A percentile compares a stretch with the other conserved stretches of the same genome.
phyloP scores from a whole-genome alignment of 2,329 filamentous ascomycete genomes.

The Xylaria sp. region DNA sequence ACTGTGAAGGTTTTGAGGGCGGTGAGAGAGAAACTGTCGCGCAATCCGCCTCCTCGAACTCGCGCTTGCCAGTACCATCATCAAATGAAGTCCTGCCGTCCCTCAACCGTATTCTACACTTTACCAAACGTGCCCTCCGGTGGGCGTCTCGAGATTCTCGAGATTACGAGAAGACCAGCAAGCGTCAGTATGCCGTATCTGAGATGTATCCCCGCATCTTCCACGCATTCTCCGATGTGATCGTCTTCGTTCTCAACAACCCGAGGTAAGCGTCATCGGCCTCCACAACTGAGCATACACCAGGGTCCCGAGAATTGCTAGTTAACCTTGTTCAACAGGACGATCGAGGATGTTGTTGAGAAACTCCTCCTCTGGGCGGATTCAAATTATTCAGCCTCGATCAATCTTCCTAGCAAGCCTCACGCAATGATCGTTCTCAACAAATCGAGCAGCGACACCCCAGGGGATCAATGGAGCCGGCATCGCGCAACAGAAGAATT shows the following conservation, averaged over 20 bases:
- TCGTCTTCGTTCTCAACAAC: slow-evolving; percentile 5
- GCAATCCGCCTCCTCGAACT: not conserved
- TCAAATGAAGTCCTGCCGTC: too few relatives aligned
- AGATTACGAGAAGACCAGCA: not conserved
- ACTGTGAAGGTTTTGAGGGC: slow-evolving; percentile 5
- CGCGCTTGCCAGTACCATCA: not conserved
- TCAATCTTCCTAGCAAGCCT: slow-evolving; percentile 7
- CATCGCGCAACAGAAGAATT: not conserved
- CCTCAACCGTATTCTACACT: not conserved
- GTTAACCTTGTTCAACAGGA: not conserved
- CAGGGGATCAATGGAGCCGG: not conserved
- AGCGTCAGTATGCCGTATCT: not conserved
- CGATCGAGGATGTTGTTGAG: slow-evolving; percentile 3
- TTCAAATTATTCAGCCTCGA: not conserved
- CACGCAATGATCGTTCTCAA: slow-evolving; percentile 3
- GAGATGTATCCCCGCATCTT: slow-evolving; percentile 12
- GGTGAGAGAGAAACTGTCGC: not conserved
- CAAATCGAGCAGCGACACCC: not conserved
- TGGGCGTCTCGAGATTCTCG: not conserved
- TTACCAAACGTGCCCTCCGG: not conserved
- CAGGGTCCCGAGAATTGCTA: not conserved
- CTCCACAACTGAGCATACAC: not conserved
- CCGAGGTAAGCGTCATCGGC: not conserved
- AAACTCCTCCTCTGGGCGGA: not conserved
- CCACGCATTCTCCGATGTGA: not conserved